These are phyloP conservation scores for Plantago coronopus DNA, from an alignment of 305 asterid genomes.

Conservation along the genomic window DNA sequence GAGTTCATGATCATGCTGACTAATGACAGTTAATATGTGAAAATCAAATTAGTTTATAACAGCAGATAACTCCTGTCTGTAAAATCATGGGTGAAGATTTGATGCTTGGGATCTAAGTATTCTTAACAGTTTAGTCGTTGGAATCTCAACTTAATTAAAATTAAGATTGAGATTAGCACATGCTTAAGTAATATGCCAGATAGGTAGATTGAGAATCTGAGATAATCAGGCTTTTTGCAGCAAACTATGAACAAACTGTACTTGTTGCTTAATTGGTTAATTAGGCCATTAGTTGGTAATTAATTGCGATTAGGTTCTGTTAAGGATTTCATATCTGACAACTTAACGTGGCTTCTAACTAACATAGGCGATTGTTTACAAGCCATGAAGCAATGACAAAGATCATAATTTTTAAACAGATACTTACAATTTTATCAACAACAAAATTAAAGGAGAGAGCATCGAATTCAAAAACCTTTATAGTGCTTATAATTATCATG, in stretches of 20 bases:
- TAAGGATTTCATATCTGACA: slow-evolving; percentile 4
- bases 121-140: not conserved
- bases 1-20: no score
- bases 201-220: slow-evolving; percentile 4
- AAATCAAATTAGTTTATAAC: not conserved
- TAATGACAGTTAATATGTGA: no score
- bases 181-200: not conserved
- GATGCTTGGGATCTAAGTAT: not conserved
- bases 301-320: not conserved
- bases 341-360: not conserved
- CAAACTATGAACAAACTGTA: no score
- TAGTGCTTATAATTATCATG: no score
- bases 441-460: no score
- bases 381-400: no score
- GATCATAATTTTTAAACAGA: no score
- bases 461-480: no score
- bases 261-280: not conserved
- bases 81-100: not conserved
- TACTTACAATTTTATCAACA: no score
- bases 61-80: not conserved
- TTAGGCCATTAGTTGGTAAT: not conserved
- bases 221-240: no score
- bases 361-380: not conserved
- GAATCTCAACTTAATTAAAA: not conserved
- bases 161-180: no score